Conservation (phyloP, 78 protist species). For the Pigoraptor vietnamica region DNA sequence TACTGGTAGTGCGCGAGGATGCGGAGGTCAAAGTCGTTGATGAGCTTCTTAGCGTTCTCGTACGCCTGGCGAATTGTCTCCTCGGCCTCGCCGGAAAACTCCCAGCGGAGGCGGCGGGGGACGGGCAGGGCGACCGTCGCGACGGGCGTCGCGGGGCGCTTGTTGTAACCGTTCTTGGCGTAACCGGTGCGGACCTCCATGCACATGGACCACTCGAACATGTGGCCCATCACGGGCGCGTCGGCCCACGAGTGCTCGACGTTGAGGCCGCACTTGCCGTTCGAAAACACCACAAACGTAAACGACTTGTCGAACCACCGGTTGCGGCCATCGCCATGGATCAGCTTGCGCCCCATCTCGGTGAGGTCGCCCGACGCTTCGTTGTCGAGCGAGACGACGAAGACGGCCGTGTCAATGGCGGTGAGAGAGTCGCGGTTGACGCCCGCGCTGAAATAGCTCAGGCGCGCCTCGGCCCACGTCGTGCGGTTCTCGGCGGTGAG, state of each 20-base stretch:
- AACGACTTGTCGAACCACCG: slow-evolving; percentile 36
- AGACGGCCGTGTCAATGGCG: slow-evolving; percentile 15
- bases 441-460: not conserved
- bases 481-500: slow-evolving; percentile 24
- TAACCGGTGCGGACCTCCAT: no score
- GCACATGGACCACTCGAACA: slow-evolving; percentile 15
- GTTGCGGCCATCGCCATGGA: slow-evolving; percentile 1
- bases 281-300: not conserved
- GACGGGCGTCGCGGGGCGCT: no score
- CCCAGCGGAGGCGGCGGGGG: no score
- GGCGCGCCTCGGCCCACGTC: slow-evolving; percentile 26
- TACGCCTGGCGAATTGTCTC: not conserved
- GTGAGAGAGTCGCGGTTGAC: not conserved
- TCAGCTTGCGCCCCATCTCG: not conserved
- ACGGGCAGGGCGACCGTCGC: no score
- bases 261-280: slow-evolving; percentile 7
- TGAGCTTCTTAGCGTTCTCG: not conserved
- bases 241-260: slow-evolving; percentile 17
- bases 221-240: slow-evolving; percentile 25
- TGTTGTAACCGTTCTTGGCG: no score
- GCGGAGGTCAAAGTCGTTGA: not conserved
- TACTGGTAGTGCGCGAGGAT: not conserved
- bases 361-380: not conserved
- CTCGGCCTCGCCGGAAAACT: not conserved
- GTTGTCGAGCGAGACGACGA: slow-evolving; percentile 1